Conservation (phyloP, 495 filamentous ascomycete species). For the Podospora appendiculata region DNA sequence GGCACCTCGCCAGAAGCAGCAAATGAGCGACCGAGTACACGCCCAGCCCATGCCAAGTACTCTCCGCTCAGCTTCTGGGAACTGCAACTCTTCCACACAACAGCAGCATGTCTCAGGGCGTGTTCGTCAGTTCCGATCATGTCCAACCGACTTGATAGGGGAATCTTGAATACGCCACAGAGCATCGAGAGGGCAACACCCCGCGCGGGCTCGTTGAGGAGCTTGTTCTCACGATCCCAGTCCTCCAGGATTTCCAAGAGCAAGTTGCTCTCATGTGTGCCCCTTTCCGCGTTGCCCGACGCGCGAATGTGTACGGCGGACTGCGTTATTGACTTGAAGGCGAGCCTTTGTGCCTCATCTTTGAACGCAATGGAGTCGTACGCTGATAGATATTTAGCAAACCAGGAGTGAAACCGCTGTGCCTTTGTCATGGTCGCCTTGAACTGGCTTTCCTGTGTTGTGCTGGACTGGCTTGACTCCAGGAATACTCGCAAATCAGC, state of each 20-base stretch:
- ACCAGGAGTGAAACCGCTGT: constrained; percentile 62
- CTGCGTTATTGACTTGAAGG: constrained; percentile 57
- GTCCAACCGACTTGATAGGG: constrained; percentile 48
- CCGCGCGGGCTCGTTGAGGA: constrained; percentile 61
- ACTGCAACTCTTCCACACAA: constrained; percentile 68
- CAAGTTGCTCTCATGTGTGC: constrained; percentile 62
- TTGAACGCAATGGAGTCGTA: constrained; percentile 47
- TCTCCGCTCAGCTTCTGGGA: constrained; percentile 49
- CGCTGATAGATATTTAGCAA: constrained; percentile 50
- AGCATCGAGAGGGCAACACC: constrained; percentile 67
- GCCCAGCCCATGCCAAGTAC: constrained; percentile 78
- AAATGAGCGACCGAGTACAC: constrained; percentile 78
- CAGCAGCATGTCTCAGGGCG: constrained; percentile 50
- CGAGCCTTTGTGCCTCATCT: constrained; percentile 32
- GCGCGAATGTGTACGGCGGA: constrained; percentile 52
- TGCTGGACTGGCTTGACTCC: constrained; percentile 55
- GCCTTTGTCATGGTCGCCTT: constrained; percentile 59
- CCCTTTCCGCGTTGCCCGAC: constrained; percentile 51
- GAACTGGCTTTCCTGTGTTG: constrained; percentile 70
- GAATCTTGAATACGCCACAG: constrained; percentile 59
- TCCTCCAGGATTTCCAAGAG: constrained; percentile 69
- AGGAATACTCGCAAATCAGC: constrained; percentile 69
- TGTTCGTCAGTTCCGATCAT: constrained; percentile 54
- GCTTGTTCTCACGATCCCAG: constrained; percentile 45
- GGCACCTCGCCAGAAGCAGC: constrained; percentile 62